These are phyloP conservation scores for Ambrosiella xylebori DNA, from an alignment of 2,329 filamentous ascomycete species.

Conservation along the genomic window DNA sequence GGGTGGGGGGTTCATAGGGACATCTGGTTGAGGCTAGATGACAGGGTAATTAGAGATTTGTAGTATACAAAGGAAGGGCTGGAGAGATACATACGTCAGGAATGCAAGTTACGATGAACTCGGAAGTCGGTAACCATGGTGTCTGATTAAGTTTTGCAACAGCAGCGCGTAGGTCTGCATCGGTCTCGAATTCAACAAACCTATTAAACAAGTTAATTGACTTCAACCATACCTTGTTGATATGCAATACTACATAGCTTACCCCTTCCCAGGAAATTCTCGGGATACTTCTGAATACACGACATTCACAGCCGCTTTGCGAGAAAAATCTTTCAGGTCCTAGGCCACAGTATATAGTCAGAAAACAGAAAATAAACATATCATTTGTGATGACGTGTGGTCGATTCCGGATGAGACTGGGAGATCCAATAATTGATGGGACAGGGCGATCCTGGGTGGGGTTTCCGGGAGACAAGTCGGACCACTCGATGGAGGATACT, in stretches of 20 bases:
- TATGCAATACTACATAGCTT: neutral
- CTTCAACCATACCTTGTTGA: neutral
- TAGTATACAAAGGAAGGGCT: neutral
- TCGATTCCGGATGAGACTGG: neutral
- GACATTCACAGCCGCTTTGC: slow-evolving; percentile 89
- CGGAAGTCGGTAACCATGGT: slow-evolving; percentile 57
- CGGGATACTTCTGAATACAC: slow-evolving; percentile 94
- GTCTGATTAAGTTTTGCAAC: slow-evolving; percentile 87
- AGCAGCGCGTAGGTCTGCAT: slow-evolving; percentile 71
- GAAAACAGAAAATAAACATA: neutral
- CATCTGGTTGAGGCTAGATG: slow-evolving; percentile 58
- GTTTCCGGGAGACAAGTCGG: neutral
- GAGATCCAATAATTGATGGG: neutral
- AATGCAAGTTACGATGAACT: slow-evolving; percentile 65
- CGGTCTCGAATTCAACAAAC: slow-evolving; percentile 95
- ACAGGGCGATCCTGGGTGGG: neutral
- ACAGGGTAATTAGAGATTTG: neutral
- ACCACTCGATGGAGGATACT: neutral
- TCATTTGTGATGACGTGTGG: neutral
- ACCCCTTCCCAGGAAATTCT: slow-evolving; percentile 35
- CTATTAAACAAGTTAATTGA: slow-evolving; percentile 28
- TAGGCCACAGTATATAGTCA: slow-evolving; percentile 28
- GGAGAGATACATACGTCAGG: slow-evolving; percentile 53
- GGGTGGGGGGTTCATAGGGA: slow-evolving; percentile 27
- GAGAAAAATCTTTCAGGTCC: slow-evolving; percentile 99